phyloP scores from a whole-genome alignment of 768 basidiomycete species.

The Rhizopogon vesiculosus region DNA sequence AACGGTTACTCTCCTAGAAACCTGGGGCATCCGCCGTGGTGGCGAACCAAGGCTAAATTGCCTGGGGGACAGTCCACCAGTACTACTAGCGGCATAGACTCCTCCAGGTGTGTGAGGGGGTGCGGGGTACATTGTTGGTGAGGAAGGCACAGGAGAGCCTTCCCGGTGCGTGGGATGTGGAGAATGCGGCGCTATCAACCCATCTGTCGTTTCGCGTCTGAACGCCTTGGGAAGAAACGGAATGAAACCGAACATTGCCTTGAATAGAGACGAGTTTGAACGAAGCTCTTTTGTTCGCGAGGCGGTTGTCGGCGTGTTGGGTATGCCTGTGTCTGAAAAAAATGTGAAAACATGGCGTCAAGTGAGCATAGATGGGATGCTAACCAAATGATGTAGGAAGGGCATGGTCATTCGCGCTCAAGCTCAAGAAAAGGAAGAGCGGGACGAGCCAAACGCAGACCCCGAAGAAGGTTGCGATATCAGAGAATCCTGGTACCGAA shows the following conservation, averaged over 20 bases:
- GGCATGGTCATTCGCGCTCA: constrained; percentile 96
- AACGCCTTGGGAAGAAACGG: constrained; percentile 39
- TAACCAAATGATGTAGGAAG: constrained; percentile 67
- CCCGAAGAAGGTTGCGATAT: constrained; percentile 81
- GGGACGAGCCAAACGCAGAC: constrained; percentile 88
- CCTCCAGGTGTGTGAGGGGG: constrained; percentile 23
- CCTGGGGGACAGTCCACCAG: constrained; percentile 19
- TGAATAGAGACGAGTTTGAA: constrained; percentile 63
- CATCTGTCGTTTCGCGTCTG: constrained; percentile 53
- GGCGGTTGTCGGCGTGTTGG: constrained; percentile 18
- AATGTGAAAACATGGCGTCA: background rate
- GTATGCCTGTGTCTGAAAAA: constrained; percentile 10
- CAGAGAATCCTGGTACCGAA: constrained; percentile 48
- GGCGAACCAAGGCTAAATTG: constrained; percentile 38
- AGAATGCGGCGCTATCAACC: constrained; percentile 64
- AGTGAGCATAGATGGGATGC: background rate
- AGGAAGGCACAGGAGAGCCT: constrained; percentile 20
- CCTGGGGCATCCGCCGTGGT: constrained; percentile 29
- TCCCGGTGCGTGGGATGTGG: constrained; percentile 22
- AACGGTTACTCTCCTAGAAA: background rate
- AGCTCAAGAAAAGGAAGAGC: constrained; percentile 89
- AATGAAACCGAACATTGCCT: constrained; percentile 50
- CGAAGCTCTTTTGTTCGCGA: constrained; percentile 26
- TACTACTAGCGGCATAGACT: constrained; percentile 11
- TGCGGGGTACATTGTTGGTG: constrained; percentile 20